Percentiles rank a stretch among this genome's conserved stretches.
These are phyloP conservation scores for Podaxis sp. DNA, from an alignment of 768 basidiomycete species.

Conservation along the genomic window DNA sequence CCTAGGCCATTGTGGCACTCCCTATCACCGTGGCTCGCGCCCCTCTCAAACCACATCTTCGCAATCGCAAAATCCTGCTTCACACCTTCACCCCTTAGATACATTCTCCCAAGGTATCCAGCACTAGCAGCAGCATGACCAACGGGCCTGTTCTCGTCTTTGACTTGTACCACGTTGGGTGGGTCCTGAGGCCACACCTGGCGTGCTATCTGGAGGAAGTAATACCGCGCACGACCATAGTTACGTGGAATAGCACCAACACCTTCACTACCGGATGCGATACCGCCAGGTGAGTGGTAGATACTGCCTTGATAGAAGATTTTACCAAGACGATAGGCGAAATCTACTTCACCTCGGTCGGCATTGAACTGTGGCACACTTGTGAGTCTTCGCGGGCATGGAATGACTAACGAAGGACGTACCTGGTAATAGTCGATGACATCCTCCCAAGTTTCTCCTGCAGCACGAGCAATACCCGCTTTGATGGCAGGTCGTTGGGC, in stretches of 20 bases:
- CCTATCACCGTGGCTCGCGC: conserved; percentile 74
- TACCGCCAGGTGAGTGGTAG: conserved; percentile 76
- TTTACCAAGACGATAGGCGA: conserved; percentile 90
- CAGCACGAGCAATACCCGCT: conserved; percentile 78
- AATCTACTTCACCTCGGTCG: conserved; percentile 85
- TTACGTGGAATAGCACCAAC: conserved; percentile 86
- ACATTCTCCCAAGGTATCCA: conserved; percentile 91
- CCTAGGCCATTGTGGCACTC: conserved; percentile 91
- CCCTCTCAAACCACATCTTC: conserved; percentile 94
- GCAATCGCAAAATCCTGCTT: conserved; percentile 73
- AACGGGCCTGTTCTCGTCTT: conserved; percentile 53
- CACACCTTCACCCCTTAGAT: conserved; percentile 89
- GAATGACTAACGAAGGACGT: conserved; percentile 20
- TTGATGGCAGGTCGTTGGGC: conserved; percentile 74
- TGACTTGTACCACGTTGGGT: conserved; percentile 48
- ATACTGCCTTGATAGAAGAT: conserved; percentile 96
- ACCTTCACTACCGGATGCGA: conserved; percentile 87
- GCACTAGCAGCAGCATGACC: conserved; percentile 78
- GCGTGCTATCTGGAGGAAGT: conserved; percentile 84
- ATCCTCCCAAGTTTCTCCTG: conserved; percentile 94
- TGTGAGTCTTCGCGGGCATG: conserved; percentile 2
- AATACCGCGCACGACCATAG: conserved; percentile 71
- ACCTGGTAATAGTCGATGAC: conserved; percentile 91
- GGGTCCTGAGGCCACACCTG: conserved; percentile 88
- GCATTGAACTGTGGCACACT: conserved; percentile 78